Evolutionary conservation across 2,329 filamentous ascomycete genomes (phyloP).

Genomic region (Zymoseptoria passerinii): DNA sequence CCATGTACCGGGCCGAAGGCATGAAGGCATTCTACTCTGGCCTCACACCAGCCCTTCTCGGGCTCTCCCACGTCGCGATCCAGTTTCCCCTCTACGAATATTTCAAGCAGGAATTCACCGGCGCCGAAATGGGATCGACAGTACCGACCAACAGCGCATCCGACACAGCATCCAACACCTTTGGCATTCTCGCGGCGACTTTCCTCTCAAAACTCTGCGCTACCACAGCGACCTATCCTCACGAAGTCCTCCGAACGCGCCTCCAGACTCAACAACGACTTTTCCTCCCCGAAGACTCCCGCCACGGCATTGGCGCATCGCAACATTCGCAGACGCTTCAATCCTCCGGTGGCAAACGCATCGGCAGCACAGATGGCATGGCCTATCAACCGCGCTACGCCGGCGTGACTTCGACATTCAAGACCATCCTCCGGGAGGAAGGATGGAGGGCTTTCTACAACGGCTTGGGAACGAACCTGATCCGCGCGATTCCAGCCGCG

Average conservation of each 20-base stretch:
- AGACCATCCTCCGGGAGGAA: conserved; percentile 79
- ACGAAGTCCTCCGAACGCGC: conserved; percentile 89
- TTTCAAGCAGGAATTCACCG: conserved; percentile 83
- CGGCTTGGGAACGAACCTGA: conserved; percentile 95
- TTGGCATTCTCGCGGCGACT: conserved; percentile 78
- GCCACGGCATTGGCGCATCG: conserved; percentile 44
- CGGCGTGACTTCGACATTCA: conserved; percentile 73
- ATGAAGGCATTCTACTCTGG: conserved; percentile 90
- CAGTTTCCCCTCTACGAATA: conserved; percentile 96
- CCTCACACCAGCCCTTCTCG: conserved; percentile 81
- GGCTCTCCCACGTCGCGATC: conserved; percentile 89
- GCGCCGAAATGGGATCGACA: conserved; percentile 73
- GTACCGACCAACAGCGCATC: conserved; percentile 43
- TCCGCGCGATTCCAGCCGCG: conserved; percentile 86
- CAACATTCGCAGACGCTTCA: conserved; percentile 25
- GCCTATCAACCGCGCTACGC: conserved; percentile 52
- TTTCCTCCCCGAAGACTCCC: conserved; percentile 33
- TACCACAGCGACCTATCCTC: conserved; percentile 90
- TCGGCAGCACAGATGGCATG: conserved; percentile 47
- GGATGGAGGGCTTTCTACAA: conserved; percentile 96
- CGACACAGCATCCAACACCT: conserved; percentile 51
- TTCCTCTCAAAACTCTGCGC: conserved; percentile 91
- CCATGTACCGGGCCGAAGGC: conserved; percentile 92
- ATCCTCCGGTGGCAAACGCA: conserved; percentile 29
- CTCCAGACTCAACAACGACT: conserved; percentile 86